A percentile compares a stretch with the other conserved stretches of the same genome.
phyloP scores from a whole-genome alignment of 345 rosid genomes.

The Clarkia xantiana region DNA sequence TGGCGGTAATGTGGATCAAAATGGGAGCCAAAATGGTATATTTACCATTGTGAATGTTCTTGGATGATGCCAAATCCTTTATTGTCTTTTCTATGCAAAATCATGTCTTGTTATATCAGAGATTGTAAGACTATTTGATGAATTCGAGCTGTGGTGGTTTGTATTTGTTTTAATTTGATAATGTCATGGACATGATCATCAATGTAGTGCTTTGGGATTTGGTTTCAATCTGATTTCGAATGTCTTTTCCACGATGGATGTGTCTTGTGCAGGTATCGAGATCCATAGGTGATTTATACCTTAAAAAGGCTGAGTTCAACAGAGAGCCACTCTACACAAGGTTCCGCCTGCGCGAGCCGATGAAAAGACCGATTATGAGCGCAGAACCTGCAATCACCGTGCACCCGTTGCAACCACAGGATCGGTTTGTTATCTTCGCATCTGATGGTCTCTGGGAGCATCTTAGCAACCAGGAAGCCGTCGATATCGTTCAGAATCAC shows the following conservation, averaged over 20 bases:
- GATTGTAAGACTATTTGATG: no score
- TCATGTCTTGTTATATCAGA: no score
- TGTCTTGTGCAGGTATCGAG: slow-evolving; percentile 22
- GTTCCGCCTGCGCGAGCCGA: slow-evolving; percentile 29
- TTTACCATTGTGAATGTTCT: no score
- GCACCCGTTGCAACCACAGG: slow-evolving; percentile 26
- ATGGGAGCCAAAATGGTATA: no score
- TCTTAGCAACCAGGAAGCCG: slow-evolving; percentile 40
- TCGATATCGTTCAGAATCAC: slow-evolving; percentile 29
- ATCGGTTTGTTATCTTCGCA: slow-evolving; percentile 35
- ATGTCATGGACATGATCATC: slow-evolving; percentile 37
- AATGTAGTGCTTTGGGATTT: slow-evolving; percentile 33
- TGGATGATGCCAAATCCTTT: no score
- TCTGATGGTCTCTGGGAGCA: slow-evolving; percentile 50
- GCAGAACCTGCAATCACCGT: slow-evolving; percentile 27
- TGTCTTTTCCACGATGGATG: slow-evolving; percentile 15
- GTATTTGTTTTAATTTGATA: no score
- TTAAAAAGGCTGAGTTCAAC: slow-evolving; percentile 39
- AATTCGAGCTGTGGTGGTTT: no score
- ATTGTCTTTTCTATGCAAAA: no score
- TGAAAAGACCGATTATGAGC: slow-evolving; percentile 31
- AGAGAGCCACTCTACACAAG: slow-evolving; percentile 24
- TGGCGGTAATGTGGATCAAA: no score
- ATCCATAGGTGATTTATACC: slow-evolving; percentile 34
- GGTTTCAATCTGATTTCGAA: slow-evolving; percentile 8